Evolutionary conservation across 164 flowering plant genomes (phyloP).

Genomic region (Aristolochia contorta): DNA sequence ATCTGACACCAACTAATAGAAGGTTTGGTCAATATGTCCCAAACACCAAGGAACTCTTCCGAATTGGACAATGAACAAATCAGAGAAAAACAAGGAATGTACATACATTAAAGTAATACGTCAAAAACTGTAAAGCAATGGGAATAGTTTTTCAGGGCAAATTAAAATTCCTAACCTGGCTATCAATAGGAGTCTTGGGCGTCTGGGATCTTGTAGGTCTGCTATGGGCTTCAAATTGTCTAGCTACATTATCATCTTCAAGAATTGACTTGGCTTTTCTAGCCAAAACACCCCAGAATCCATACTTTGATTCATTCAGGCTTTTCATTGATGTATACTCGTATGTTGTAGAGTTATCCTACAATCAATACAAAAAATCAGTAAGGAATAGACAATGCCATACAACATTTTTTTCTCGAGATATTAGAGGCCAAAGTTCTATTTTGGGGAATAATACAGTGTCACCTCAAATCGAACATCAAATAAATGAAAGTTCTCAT

Average conservation of each 20-base stretch:
- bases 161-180: slow-evolving; percentile 31
- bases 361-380: slow-evolving; percentile 10
- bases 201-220: slow-evolving; percentile 18
- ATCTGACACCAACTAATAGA: too few species aligned
- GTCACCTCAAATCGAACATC: too few species aligned
- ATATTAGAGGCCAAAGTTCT: background rate
- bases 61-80: too few species aligned
- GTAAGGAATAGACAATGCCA: background rate
- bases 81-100: too few species aligned
- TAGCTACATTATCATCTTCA: slow-evolving; percentile 49
- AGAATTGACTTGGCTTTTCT: slow-evolving; percentile 83
- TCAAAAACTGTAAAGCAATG: background rate
- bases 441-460: background rate
- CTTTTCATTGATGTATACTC: slow-evolving; percentile 42
- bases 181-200: slow-evolving; percentile 19
- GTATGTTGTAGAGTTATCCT: slow-evolving; percentile 36
- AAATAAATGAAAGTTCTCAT: too few species aligned
- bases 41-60: too few species aligned
- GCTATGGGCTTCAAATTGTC: slow-evolving; percentile 24
- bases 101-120: background rate
- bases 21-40: too few species aligned
- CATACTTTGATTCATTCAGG: slow-evolving; percentile 43
- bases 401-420: background rate
- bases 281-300: slow-evolving; percentile 87
- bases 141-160: background rate